A percentile compares a stretch with the other conserved stretches of the same genome.
Conservation (phyloP, 176 grass and related monocot species). For the Phragmites australis region DNA sequence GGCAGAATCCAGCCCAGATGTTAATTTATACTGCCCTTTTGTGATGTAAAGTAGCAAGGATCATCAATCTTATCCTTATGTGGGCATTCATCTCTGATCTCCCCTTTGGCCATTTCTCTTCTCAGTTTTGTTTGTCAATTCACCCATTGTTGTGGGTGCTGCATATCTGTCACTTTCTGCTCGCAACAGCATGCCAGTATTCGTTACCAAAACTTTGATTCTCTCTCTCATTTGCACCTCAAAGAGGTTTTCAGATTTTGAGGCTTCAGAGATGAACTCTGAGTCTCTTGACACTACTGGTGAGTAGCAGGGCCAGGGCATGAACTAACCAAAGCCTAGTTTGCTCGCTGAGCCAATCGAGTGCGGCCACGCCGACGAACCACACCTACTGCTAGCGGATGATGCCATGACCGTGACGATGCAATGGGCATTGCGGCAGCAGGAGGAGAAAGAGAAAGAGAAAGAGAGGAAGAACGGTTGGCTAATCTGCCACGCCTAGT, state of each 20-base stretch:
- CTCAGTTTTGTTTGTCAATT: background rate
- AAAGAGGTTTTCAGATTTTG: no score
- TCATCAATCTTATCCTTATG: background rate
- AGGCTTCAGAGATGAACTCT: background rate
- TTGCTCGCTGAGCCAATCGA: background rate
- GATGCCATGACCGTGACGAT: no score
- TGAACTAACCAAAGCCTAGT: background rate
- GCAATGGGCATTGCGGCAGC: background rate
- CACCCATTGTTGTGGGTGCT: background rate
- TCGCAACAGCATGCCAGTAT: background rate
- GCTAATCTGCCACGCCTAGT: background rate
- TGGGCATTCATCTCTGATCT: background rate
- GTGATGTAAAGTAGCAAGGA: background rate
- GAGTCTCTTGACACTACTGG: no score
- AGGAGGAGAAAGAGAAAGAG: no score
- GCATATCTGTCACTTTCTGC: background rate
- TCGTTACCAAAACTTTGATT: no score
- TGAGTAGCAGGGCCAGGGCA: background rate
- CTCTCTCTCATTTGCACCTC: no score
- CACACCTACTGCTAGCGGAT: no score
- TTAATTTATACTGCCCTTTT: slow-evolving; percentile 12
- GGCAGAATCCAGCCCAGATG: background rate
- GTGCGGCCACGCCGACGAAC: slow-evolving; percentile 2
- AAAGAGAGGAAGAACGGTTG: background rate
- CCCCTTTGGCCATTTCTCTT: no score